Conservation (phyloP, 306 rosid species). For the Trifolium subterraneum region DNA sequence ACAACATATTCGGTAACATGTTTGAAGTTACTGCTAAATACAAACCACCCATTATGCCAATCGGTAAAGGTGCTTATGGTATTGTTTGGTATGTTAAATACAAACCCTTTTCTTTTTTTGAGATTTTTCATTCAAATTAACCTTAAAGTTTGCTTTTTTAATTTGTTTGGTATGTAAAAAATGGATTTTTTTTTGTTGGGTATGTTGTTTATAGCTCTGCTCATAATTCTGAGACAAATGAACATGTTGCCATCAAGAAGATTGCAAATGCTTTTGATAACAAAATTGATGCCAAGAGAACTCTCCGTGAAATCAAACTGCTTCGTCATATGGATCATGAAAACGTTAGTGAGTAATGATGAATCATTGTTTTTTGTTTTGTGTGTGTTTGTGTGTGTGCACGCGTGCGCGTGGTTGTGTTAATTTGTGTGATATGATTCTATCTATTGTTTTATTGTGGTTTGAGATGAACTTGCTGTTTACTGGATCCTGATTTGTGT, state of each 20-base stretch:
- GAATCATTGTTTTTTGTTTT: neutral
- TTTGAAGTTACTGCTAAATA: constrained; percentile 92
- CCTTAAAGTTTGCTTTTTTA: constrained; percentile 31
- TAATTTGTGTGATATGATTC: neutral
- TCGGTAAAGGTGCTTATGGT: constrained; percentile 98
- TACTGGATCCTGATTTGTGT: constrained; percentile 28
- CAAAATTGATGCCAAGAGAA: constrained; percentile 95
- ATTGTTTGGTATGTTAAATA: constrained; percentile 75
- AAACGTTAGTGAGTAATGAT: constrained; percentile 67
- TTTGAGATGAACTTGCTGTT: constrained; percentile 18
- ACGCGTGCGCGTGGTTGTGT: neutral
- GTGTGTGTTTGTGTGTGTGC: neutral
- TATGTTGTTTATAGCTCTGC: constrained; percentile 62
- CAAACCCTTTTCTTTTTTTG: constrained; percentile 19
- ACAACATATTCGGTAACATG: constrained; percentile 90
- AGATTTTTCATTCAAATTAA: constrained; percentile 16
- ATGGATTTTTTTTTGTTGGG: constrained; percentile 12
- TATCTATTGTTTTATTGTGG: neutral
- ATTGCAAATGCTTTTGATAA: constrained; percentile 95
- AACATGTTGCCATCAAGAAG: constrained; percentile 93
- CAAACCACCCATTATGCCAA: constrained; percentile 97
- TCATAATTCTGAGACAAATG: constrained; percentile 86
- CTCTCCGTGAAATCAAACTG: constrained; percentile 95
- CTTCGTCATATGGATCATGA: constrained; percentile 99
- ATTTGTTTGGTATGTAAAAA: constrained; percentile 10